Evolutionary conservation across 805 yeast species (phyloP).

Genomic region (Martiniozyma abietophila): DNA sequence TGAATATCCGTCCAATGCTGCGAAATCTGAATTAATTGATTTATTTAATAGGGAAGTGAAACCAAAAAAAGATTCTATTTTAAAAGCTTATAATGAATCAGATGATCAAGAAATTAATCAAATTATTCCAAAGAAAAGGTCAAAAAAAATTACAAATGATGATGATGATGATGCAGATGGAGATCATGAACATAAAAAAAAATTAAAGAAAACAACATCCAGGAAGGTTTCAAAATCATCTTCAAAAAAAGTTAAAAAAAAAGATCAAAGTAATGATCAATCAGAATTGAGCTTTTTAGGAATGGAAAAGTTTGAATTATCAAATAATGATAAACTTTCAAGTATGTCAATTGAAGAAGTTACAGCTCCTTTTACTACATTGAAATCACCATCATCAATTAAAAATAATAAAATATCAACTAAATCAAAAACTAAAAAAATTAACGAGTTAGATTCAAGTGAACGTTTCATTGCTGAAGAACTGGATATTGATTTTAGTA

Average conservation of each 20-base stretch:
- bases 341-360: conserved; percentile 7
- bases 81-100: conserved; percentile 20
- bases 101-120: neutral
- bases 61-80: conserved; percentile 36
- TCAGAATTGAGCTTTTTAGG: conserved; percentile 7
- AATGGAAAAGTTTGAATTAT: conserved; percentile 19
- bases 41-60: conserved; percentile 47
- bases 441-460: neutral
- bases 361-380: conserved; percentile 10
- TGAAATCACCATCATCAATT: neutral
- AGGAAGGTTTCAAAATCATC: conserved; percentile 6
- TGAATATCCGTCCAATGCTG: conserved; percentile 51
- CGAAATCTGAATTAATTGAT: conserved; percentile 56
- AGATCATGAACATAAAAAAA: conserved; percentile 1
- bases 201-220: neutral
- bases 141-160: too few species aligned
- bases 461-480: neutral
- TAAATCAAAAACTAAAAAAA: neutral
- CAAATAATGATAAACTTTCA: conserved; percentile 13
- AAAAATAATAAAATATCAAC: conserved; percentile 1
- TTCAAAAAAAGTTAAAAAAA: neutral
- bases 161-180: conserved; percentile 4
- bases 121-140: conserved; percentile 10
- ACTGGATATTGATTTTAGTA: neutral
- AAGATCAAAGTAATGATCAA: neutral